Percentiles rank a stretch among this genome's conserved stretches.
Conservation (phyloP, 2,329 filamentous ascomycete species). For the Fusarium sp. region DNA sequence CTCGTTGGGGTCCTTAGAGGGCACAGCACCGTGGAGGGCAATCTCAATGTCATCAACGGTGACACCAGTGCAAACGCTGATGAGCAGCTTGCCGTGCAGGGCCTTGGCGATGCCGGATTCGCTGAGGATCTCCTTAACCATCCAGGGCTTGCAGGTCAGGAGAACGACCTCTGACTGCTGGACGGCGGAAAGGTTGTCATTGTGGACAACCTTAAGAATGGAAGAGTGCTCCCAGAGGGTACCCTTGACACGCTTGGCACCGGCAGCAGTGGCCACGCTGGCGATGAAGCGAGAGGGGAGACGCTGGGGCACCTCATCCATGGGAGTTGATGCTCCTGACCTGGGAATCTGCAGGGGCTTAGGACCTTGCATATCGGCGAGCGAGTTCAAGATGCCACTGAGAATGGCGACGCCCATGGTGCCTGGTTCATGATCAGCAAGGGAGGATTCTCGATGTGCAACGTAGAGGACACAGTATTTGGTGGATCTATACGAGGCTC, state of each 20-base stretch:
- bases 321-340: constrained; percentile 55
- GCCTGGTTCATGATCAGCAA: constrained; percentile 56
- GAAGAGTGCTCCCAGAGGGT: constrained; percentile 69
- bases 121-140: constrained; percentile 71
- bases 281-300: constrained; percentile 81
- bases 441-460: neutral
- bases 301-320: constrained; percentile 59
- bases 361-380: constrained; percentile 61
- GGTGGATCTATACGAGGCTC: neutral
- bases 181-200: constrained; percentile 74
- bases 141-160: constrained; percentile 81
- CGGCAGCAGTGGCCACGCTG: constrained; percentile 75
- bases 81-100: constrained; percentile 78
- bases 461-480: constrained; percentile 2
- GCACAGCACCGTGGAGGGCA: constrained; percentile 65
- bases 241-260: constrained; percentile 71
- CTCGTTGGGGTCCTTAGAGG: constrained; percentile 55
- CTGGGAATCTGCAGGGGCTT: constrained; percentile 54
- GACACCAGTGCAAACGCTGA: constrained; percentile 82
- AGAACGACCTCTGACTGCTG: constrained; percentile 75
- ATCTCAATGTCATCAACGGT: constrained; percentile 71
- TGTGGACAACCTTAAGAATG: constrained; percentile 70
- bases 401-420: constrained; percentile 88
- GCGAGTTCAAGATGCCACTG: constrained; percentile 76
- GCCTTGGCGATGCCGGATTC: constrained; percentile 74